These are phyloP conservation scores for Apiospora arundinis DNA, from an alignment of 2,329 filamentous ascomycete species.

Conservation along the genomic window DNA sequence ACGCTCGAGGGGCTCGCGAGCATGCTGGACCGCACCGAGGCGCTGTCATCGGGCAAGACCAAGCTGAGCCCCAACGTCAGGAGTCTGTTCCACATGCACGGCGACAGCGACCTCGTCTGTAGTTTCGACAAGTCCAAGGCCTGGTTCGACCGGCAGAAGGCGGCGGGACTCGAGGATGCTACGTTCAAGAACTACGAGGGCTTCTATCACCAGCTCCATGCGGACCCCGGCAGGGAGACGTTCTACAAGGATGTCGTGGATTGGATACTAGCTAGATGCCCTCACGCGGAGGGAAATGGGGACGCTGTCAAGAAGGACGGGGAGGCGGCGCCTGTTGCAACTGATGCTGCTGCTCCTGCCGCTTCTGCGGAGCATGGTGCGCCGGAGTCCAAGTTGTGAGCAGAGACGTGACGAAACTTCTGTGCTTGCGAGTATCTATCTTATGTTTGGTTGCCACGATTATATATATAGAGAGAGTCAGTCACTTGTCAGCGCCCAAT, in stretches of 20 bases:
- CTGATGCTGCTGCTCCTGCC: not conserved
- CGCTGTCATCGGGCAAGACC: slow-evolving; percentile 63
- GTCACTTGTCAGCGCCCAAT: not conserved
- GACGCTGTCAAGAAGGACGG: not conserved
- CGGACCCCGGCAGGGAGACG: slow-evolving; percentile 60
- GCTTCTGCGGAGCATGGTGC: not conserved
- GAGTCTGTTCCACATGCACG: slow-evolving; percentile 76
- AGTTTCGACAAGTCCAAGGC: slow-evolving; percentile 68
- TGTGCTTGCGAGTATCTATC: not conserved
- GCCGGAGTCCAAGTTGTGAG: slow-evolving; percentile 3
- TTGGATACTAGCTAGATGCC: slow-evolving; percentile 65
- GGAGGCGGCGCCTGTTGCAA: not conserved
- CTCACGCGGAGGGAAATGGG: not conserved
- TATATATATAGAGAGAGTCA: not conserved
- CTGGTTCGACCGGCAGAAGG: slow-evolving; percentile 61
- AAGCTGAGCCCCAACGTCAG: slow-evolving; percentile 60
- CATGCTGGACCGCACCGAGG: slow-evolving; percentile 75
- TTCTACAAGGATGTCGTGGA: slow-evolving; percentile 66
- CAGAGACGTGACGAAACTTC: not conserved
- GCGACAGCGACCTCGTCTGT: slow-evolving; percentile 74
- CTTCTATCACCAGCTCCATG: slow-evolving; percentile 77
- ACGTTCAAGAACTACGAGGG: slow-evolving; percentile 77
- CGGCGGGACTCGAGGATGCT: slow-evolving; percentile 64
- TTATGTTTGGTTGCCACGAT: not conserved
- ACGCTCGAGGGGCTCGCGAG: slow-evolving; percentile 82